Evolutionary conservation across 2,329 filamentous ascomycete species (phyloP).

Genomic region (Erysiphe pulchra): DNA sequence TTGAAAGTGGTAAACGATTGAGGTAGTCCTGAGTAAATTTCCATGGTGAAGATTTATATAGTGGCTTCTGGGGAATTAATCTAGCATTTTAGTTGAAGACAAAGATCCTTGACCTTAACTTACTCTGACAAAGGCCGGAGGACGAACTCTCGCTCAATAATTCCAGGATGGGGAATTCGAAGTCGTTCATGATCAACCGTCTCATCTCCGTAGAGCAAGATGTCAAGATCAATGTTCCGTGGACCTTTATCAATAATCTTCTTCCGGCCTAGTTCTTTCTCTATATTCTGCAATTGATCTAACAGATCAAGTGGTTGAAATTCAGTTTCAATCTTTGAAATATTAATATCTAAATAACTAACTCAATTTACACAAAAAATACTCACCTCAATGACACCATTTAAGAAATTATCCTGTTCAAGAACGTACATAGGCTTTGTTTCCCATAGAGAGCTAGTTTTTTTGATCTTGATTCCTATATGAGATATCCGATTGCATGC

Average conservation of each 20-base stretch:
- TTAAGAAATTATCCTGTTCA: conserved; percentile 71
- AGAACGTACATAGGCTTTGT: conserved; percentile 92
- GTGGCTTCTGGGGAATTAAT: conserved; percentile 26
- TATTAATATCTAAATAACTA: neutral
- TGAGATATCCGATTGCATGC: conserved; percentile 57
- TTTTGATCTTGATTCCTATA: conserved; percentile 43
- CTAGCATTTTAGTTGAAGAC: conserved; percentile 13
- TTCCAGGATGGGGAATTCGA: conserved; percentile 61
- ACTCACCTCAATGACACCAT: conserved; percentile 72
- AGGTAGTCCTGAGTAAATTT: conserved; percentile 34
- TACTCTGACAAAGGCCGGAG: conserved; percentile 64
- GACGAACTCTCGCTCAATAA: conserved; percentile 83
- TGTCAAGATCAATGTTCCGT: conserved; percentile 81
- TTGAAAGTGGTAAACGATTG: conserved; percentile 26
- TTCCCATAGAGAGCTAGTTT: conserved; percentile 79
- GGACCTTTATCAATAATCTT: conserved; percentile 86
- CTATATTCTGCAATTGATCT: conserved; percentile 61
- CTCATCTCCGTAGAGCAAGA: conserved; percentile 54
- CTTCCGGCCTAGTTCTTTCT: conserved; percentile 49
- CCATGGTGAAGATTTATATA: conserved; percentile 29
- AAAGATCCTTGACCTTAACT: conserved; percentile 7
- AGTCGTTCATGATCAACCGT: conserved; percentile 43
- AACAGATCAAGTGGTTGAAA: conserved; percentile 52
- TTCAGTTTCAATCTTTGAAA: conserved; percentile 49
- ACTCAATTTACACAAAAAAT: no score